Base-by-base conservation (phyloP, 176 grass and related monocot genomes). In the Musa acuminata region DNA sequence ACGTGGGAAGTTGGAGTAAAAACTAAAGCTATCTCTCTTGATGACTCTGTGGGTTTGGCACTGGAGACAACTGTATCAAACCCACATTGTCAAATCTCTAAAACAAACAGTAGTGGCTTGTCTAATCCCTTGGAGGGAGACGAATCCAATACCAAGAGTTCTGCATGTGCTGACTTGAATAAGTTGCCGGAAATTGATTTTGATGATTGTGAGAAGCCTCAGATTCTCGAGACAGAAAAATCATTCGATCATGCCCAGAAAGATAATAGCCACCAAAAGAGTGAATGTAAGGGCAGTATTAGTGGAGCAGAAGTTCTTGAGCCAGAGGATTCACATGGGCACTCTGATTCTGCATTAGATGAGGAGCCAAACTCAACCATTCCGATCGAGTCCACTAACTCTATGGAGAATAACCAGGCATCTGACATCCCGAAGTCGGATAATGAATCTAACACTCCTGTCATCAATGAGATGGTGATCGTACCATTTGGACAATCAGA, bases 171-270 rank as follows among this genome's bases (percentile, higher is more conserved):
- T 74, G 95, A 99, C 81, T 85, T 99, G 67, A 99, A 94, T 51
- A 99, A 99, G 70, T 91, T 84, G 13, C 90, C 95, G 23, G 90
- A 99, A 65, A 99, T 86, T 83, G 83, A 91, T 83, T 98, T 89
- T 72, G 90, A 91, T 73, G 84, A 85, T 76, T 94, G 84, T 54
- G 95, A 89, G 76, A 99, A 99, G 79, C 88, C 86, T 82, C 88
- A 94, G 64, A 88, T 84, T 52, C 83, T 82, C 70, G 81, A 86
- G 64, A 79, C 68, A 49, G 91, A 80, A 64, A 90, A 84, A 80
- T 72, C 72, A 68, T 82, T 52, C 60, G 82, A 70, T 71, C 73
- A 74, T 66, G 49, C 35, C 35, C 35, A 43, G 35, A 43, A 43
- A 43, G 35, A 6, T 43, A 43, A 43, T 5, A 43, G 50, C 59